These are phyloP conservation scores for Torulaspora gathmanii DNA, from an alignment of 805 yeast species.

Conservation along the genomic window DNA sequence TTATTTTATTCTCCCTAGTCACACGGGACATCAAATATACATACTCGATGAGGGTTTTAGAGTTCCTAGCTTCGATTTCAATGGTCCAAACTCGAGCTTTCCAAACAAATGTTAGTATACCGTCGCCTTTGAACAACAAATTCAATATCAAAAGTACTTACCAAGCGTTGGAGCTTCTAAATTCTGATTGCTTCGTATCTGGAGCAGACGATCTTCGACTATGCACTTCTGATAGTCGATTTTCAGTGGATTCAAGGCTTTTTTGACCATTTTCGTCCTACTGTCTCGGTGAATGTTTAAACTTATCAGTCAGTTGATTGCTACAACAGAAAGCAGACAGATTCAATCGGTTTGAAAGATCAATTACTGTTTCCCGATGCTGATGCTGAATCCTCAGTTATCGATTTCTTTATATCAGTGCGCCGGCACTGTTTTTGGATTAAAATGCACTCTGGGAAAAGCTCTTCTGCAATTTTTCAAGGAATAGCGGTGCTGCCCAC, in stretches of 20 bases:
- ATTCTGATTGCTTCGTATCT: constrained; percentile 35
- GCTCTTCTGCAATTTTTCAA: too few relatives aligned
- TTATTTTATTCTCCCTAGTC: neutral
- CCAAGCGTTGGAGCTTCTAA: constrained; percentile 27
- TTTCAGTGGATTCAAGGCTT: constrained; percentile 30
- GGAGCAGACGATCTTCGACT: constrained; percentile 43
- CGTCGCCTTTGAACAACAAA: too few relatives aligned
- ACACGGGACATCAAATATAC: constrained; percentile 1
- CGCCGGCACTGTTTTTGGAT: too few relatives aligned
- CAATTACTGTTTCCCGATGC: too few relatives aligned
- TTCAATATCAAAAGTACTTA: constrained; percentile 10
- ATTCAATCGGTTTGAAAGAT: too few relatives aligned
- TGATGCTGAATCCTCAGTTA: too few relatives aligned
- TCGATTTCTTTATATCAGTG: too few relatives aligned
- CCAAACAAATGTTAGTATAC: constrained; percentile 3
- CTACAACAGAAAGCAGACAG: too few relatives aligned
- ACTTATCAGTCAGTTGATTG: too few relatives aligned
- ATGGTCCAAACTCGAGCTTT: constrained; percentile 45
- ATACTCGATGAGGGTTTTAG: constrained; percentile 28
- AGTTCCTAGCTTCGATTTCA: constrained; percentile 39
- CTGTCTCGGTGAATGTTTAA: neutral
- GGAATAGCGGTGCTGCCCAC: too few relatives aligned
- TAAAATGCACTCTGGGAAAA: too few relatives aligned
- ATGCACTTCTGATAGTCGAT: constrained; percentile 47
- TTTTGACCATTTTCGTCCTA: constrained; percentile 36